A percentile compares a stretch with the other conserved stretches of the same genome.
Evolutionary conservation across 129 eudicot species (phyloP).

Genomic region (Dittrichia graveolens): DNA sequence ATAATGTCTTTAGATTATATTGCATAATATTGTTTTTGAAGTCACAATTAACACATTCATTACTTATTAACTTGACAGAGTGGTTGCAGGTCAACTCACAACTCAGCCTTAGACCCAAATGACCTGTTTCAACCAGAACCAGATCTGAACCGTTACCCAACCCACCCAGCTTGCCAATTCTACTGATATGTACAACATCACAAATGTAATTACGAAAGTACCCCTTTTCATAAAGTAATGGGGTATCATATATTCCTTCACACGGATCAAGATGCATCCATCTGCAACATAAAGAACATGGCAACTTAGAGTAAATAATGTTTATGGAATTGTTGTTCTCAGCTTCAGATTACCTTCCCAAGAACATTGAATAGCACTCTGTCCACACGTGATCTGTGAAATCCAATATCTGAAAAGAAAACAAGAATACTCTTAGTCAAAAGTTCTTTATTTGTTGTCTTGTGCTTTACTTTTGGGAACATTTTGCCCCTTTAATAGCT

Average conservation of each 20-base stretch:
- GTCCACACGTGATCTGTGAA: constrained; percentile 97
- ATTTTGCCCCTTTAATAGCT: neutral
- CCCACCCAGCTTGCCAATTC: constrained; percentile 11
- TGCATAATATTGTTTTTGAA: neutral
- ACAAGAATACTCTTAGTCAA: constrained; percentile 16
- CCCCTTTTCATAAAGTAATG: constrained; percentile 95
- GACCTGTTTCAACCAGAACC: neutral
- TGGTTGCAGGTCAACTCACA: neutral
- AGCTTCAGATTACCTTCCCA: constrained; percentile 65
- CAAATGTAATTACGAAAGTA: constrained; percentile 33
- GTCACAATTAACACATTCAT: neutral
- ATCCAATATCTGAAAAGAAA: constrained; percentile 60
- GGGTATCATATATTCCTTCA: constrained; percentile 94
- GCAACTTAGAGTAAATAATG: constrained; percentile 12
- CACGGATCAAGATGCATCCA: constrained; percentile 99
- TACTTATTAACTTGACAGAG: neutral
- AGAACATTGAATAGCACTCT: constrained; percentile 72
- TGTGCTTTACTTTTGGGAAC: neutral
- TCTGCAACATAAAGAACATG: constrained; percentile 42
- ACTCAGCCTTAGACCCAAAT: neutral
- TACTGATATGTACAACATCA: neutral
- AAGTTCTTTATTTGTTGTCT: neutral
- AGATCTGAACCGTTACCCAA: neutral
- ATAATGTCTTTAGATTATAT: neutral
- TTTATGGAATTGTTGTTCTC: constrained; percentile 7